These are phyloP conservation scores for Peniophora sp. DNA, from an alignment of 1,284 basidiomycete species.

Conservation along the genomic window DNA sequence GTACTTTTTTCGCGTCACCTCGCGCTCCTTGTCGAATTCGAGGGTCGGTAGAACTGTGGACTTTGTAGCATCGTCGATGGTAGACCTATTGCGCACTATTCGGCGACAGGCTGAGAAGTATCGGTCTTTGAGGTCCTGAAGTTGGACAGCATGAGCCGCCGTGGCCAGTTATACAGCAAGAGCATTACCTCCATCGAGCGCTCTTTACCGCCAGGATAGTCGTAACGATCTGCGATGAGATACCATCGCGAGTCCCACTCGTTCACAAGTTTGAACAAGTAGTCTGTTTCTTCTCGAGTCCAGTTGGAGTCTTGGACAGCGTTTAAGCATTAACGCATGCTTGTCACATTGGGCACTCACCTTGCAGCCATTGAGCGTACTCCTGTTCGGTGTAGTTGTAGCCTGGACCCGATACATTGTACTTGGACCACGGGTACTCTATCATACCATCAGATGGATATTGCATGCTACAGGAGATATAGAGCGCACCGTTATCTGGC, in stretches of 20 bases:
- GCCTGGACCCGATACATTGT: constrained; percentile 62
- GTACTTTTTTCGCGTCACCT: constrained; percentile 86
- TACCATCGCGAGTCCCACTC: constrained; percentile 90
- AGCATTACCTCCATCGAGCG: constrained; percentile 64
- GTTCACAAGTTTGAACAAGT: constrained; percentile 77
- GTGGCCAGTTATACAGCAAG: constrained; percentile 1
- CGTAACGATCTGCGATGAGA: constrained; percentile 87
- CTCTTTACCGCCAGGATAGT: constrained; percentile 45
- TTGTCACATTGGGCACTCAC: constrained; percentile 30
- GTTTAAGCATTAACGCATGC: too few relatives aligned
- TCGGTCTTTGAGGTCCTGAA: constrained; percentile 89
- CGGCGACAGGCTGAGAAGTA: constrained; percentile 92
- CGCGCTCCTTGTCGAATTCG: constrained; percentile 85
- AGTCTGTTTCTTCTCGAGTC: constrained; percentile 93
- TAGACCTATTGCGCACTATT: constrained; percentile 77
- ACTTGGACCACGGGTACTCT: constrained; percentile 79
- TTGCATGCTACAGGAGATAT: background rate
- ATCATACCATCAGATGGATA: constrained; percentile 1
- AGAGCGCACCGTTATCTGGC: constrained; percentile 41
- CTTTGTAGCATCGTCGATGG: constrained; percentile 74
- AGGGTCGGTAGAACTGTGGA: constrained; percentile 63
- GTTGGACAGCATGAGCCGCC: background rate
- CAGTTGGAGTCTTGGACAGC: constrained; percentile 88
- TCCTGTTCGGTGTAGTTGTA: constrained; percentile 90
- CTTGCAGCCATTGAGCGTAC: constrained; percentile 76